Conservation (phyloP, 306 rosid species). For the Trifolium dubium region DNA sequence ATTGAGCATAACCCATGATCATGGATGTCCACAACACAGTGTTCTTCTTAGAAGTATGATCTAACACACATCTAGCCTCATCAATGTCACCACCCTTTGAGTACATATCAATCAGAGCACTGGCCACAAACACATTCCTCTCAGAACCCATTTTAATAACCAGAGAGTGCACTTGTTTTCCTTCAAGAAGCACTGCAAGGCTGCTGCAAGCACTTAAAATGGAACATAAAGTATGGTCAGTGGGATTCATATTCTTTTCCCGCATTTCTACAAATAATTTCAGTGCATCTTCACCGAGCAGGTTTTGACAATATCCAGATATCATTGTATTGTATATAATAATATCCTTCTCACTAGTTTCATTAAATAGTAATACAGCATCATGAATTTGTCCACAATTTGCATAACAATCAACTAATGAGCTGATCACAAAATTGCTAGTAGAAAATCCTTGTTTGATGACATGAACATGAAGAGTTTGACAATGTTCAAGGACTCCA, state of each 20-base stretch:
- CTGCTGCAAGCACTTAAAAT: conserved; percentile 66
- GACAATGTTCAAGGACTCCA: conserved; percentile 45
- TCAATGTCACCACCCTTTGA: conserved; percentile 66
- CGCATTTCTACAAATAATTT: conserved; percentile 65
- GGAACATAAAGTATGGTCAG: conserved; percentile 58
- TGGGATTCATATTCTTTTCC: conserved; percentile 48
- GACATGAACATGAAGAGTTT: conserved; percentile 62
- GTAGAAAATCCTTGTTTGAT: conserved; percentile 53
- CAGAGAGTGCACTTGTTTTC: conserved; percentile 63
- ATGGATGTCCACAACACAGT: conserved; percentile 63
- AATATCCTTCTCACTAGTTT: conserved; percentile 53
- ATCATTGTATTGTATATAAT: conserved; percentile 63
- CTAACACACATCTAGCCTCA: conserved; percentile 54
- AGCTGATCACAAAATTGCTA: conserved; percentile 57
- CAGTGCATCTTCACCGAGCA: conserved; percentile 53
- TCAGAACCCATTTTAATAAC: conserved; percentile 64
- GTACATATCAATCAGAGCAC: conserved; percentile 75
- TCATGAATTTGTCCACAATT: conserved; percentile 48
- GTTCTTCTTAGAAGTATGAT: conserved; percentile 52
- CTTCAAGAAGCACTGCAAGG: conserved; percentile 58
- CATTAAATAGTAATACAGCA: conserved; percentile 53
- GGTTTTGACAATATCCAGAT: conserved; percentile 60
- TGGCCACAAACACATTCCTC: conserved; percentile 60
- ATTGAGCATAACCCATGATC: conserved; percentile 69
- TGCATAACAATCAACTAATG: conserved; percentile 65